A percentile compares a stretch with the other conserved stretches of the same genome.
These are phyloP conservation scores for Neoascochyta sp. DNA, from an alignment of 2,329 filamentous ascomycete genomes.

Conservation along the genomic window DNA sequence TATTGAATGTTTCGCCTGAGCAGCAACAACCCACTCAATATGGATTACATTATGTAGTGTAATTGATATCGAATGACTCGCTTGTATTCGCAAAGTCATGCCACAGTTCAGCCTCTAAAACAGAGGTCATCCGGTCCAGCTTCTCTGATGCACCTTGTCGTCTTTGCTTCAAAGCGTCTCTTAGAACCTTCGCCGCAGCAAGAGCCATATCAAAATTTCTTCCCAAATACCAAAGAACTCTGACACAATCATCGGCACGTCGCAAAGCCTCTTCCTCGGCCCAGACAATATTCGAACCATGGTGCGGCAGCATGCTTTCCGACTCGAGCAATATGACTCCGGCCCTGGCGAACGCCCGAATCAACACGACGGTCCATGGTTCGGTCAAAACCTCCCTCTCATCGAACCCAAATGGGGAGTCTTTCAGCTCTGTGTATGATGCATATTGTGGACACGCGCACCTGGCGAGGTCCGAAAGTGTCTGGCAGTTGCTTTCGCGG, in stretches of 20 bases:
- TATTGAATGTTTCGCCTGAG: too few relatives aligned
- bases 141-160: slow-evolving; percentile 20
- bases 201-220: slow-evolving; percentile 54
- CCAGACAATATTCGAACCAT: neutral
- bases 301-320: slow-evolving; percentile 15
- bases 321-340: slow-evolving; percentile 41
- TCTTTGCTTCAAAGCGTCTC: slow-evolving; percentile 30
- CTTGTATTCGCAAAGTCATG: slow-evolving; percentile 21
- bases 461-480: slow-evolving; percentile 50
- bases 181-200: slow-evolving; percentile 39
- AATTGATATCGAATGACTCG: too few relatives aligned
- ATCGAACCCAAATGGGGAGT: slow-evolving; percentile 54
- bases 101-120: slow-evolving; percentile 26
- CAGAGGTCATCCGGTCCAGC: slow-evolving; percentile 22
- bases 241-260: slow-evolving; percentile 50
- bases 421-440: slow-evolving; percentile 33
- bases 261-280: slow-evolving; percentile 28
- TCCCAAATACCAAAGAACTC: slow-evolving; percentile 53
- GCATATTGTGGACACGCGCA: slow-evolving; percentile 41
- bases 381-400: slow-evolving; percentile 57
- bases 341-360: slow-evolving; percentile 52
- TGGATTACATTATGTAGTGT: too few relatives aligned
- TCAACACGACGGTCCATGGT: slow-evolving; percentile 57
- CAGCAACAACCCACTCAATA: too few relatives aligned
- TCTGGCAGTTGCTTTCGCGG: slow-evolving; percentile 44